A percentile compares a stretch with the other conserved stretches of the same genome.
Evolutionary conservation across 2,329 filamentous ascomycete species (phyloP).

Genomic region (Fusarium algeriense): DNA sequence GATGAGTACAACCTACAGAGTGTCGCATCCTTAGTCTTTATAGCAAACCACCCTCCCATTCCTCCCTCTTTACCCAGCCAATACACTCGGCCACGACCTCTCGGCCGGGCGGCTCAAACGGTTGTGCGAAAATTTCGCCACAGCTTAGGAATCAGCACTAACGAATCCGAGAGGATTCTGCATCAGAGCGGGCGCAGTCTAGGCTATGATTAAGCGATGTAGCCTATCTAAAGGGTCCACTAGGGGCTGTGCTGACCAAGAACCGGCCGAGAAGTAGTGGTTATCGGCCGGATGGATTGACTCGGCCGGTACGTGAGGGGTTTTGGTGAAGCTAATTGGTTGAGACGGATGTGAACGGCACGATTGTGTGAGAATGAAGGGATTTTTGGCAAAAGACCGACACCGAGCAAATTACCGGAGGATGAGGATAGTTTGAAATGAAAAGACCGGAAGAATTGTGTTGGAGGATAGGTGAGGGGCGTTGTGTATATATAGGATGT

Average conservation of each 20-base stretch:
- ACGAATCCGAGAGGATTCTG: accelerated
- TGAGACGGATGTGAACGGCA: neutral
- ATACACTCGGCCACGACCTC: neutral
- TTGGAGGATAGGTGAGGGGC: neutral
- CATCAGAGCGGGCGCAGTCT: neutral
- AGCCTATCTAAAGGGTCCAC: neutral
- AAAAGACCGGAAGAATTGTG: accelerated
- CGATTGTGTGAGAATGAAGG: neutral
- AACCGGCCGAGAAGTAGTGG: neutral
- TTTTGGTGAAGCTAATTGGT: neutral
- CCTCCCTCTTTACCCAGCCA: neutral
- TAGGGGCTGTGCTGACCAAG: neutral
- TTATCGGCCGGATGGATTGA: conserved; percentile 1
- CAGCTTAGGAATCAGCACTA: conserved; percentile 23
- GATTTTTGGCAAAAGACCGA: conserved; percentile 15
- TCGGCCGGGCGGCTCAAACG: neutral
- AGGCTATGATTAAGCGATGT: neutral
- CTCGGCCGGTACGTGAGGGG: conserved; percentile 10
- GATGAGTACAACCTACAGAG: accelerated
- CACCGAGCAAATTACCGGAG: neutral
- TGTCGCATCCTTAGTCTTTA: conserved; percentile 9
- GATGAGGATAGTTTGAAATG: accelerated
- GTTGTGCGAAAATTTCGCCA: neutral
- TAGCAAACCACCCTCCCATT: neutral
- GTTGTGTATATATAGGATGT: conserved; percentile 21